Evolutionary conservation across 805 yeast species (phyloP).

Genomic region (Hanseniaspora meyeri): DNA sequence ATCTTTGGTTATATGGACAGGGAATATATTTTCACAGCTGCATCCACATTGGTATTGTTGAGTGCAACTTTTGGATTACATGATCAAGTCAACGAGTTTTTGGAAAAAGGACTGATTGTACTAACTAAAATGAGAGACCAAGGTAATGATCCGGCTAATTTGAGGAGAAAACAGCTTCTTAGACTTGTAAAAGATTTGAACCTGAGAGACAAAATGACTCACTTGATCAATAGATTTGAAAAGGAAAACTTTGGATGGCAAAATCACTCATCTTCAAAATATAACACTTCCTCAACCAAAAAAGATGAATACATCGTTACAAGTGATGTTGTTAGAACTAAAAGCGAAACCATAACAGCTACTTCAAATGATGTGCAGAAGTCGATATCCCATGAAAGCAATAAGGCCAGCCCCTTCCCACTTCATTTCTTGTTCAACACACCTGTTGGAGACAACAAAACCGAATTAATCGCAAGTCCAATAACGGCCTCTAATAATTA

Average conservation of each 20-base stretch:
- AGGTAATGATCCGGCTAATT: slow-evolving; percentile 71
- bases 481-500: background rate
- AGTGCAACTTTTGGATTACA: slow-evolving; percentile 75
- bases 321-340: background rate
- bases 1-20: slow-evolving; percentile 79
- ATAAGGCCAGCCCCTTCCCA: slow-evolving; percentile 1
- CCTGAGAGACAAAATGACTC: slow-evolving; percentile 52
- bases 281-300: background rate
- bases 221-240: slow-evolving; percentile 34
- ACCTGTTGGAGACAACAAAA: background rate
- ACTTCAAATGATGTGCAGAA: background rate
- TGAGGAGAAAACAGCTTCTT: slow-evolving; percentile 58
- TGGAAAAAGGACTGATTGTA: slow-evolving; percentile 58
- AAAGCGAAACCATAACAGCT: background rate
- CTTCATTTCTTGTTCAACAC: slow-evolving; percentile 1
- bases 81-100: slow-evolving; percentile 56
- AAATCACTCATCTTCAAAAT: background rate
- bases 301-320: background rate
- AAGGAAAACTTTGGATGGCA: slow-evolving; percentile 36
- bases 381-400: background rate
- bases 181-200: slow-evolving; percentile 54
- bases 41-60: slow-evolving; percentile 59
- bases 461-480: background rate
- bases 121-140: slow-evolving; percentile 64
- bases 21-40: slow-evolving; percentile 65